Evolutionary conservation across 164 flowering plant genomes (phyloP).

Genomic region (Umbilicus rupestris): DNA sequence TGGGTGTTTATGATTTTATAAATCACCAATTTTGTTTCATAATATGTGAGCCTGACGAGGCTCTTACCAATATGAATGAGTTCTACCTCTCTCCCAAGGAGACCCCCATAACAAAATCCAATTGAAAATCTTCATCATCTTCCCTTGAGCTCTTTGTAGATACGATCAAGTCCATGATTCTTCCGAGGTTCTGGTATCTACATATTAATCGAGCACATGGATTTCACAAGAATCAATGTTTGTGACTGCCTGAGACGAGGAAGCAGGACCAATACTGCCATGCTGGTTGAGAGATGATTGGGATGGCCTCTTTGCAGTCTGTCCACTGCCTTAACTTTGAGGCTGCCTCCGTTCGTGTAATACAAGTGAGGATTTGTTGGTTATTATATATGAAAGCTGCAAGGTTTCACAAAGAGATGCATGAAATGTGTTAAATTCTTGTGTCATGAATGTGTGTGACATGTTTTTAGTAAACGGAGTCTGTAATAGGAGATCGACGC

Average conservation of each 20-base stretch:
- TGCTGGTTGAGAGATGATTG: constrained; percentile 39
- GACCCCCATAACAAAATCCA: constrained; percentile 45
- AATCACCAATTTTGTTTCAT: constrained; percentile 23
- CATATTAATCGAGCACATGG: constrained; percentile 24
- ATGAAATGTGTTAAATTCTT: no score
- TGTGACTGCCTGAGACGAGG: constrained; percentile 51
- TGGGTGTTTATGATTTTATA: no score
- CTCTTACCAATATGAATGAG: not conserved
- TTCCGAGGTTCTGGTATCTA: no score
- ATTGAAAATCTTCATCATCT: constrained; percentile 59
- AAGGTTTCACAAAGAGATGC: no score
- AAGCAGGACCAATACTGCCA: constrained; percentile 34
- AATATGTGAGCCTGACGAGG: no score
- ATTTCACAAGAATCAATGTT: constrained; percentile 5
- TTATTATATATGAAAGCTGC: no score
- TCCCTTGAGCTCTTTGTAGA: constrained; percentile 42
- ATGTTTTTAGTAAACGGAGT: no score
- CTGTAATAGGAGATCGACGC: no score
- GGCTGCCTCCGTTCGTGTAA: constrained; percentile 31
- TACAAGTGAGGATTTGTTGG: no score
- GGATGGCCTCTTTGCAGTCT: constrained; percentile 41
- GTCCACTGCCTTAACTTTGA: constrained; percentile 39
- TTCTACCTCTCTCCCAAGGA: constrained; percentile 41
- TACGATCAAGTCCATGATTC: constrained; percentile 65
- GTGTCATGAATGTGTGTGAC: no score